A percentile compares a stretch with the other conserved stretches of the same genome.
These are phyloP conservation scores for Fusarium sp. DNA, from an alignment of 2,329 filamentous ascomycete genomes.

Conservation along the genomic window DNA sequence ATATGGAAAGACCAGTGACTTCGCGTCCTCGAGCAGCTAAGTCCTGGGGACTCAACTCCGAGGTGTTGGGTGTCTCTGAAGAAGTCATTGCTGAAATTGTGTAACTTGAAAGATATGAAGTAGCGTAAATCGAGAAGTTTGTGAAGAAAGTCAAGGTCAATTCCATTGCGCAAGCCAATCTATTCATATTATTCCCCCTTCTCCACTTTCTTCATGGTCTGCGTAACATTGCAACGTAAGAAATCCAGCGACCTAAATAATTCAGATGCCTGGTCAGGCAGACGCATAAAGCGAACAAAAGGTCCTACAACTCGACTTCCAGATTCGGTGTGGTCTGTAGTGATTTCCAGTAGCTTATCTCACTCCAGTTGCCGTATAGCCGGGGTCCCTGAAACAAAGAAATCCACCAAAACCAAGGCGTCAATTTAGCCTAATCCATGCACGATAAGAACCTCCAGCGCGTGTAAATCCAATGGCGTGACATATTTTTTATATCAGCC, in stretches of 20 bases:
- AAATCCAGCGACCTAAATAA: neutral
- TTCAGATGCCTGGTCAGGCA: neutral
- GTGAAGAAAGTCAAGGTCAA: neutral
- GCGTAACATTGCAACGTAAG: neutral
- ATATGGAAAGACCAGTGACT: neutral
- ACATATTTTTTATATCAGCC: fast-evolving
- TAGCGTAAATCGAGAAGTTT: fast-evolving
- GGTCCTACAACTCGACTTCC: neutral
- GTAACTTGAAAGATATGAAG: neutral
- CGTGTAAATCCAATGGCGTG: neutral
- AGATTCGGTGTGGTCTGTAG: neutral
- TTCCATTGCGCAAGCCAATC: neutral
- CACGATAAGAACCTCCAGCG: neutral
- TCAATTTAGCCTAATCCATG: neutral
- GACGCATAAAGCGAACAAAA: neutral
- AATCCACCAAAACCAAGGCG: neutral
- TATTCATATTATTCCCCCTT: neutral
- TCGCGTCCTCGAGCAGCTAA: neutral
- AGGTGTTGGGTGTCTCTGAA: neutral
- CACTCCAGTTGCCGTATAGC: neutral
- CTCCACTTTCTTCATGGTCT: neutral
- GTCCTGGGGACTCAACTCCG: neutral
- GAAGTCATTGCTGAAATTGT: neutral
- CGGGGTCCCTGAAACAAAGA: neutral
- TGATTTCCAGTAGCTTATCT: neutral